Base-by-base conservation (phyloP, 2,329 filamentous ascomycete species). In the Septoria linicola region DNA sequence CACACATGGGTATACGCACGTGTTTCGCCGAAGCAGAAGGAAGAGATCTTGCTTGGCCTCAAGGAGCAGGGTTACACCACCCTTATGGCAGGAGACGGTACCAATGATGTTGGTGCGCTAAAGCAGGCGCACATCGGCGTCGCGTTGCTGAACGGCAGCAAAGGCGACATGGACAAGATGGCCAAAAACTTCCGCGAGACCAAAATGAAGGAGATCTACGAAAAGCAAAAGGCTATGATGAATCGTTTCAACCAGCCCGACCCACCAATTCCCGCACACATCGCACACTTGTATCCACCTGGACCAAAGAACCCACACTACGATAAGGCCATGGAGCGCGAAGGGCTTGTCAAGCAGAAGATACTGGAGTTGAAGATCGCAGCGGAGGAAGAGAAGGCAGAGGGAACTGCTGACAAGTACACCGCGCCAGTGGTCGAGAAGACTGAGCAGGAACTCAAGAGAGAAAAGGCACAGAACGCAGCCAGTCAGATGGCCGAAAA, bases 81-180 rank as follows among this genome's bases (percentile, higher is more conserved):
- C 23, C 81, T 99, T 57, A 99, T 99, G 93, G 95, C 91, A 63
- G 93, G 93, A 71, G 93, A 99, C 66, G 93, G 93, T 58, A 99
- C 93, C 49, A 99, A 99, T 70, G 93, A 99, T 67, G 93, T 99
- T 49, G 93, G 93, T 59, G 93, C 93, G 37, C 77, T 99, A 66
- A 99, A 99, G 78, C 93, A 99, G 74, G 93, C 93, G 34, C 93
- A 99, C 68, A 90, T 99, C 58, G 93, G 93, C 72, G 88, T 99
- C 57, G 93, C 93, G 17, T 83, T 99, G 42, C 82, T 99, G 61
- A 99, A 99, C 71, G 93, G 93, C 57, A 95, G 91, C 1, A 86
- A 84, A 60, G 88, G 97, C 17, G 93, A 97, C 68, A 80, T 99
- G 47, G 85, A 84, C 50, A 90, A 86, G 69, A 99, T 99, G 63